Base-by-base conservation (phyloP, 257 asterid genomes). In the Solanum ahanhuiri region DNA sequence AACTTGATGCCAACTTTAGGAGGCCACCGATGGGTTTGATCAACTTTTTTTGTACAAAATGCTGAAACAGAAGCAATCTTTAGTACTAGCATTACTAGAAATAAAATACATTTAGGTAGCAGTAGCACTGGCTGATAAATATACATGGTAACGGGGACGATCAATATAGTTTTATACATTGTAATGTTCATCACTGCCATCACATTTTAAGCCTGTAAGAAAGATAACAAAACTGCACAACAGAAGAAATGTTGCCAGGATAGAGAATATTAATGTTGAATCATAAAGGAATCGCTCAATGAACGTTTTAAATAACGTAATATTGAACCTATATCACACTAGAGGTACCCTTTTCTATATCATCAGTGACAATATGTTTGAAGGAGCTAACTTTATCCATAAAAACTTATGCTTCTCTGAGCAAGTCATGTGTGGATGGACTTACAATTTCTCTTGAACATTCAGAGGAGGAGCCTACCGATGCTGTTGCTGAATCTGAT, bases 401-500 rank as follows among this genome's bases (percentile, higher is more conserved):
- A 34, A 20, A 33, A 72, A 20, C 17, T 71, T 71, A 34, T 71
- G 23, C 81, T 33, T 79, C 25, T 28, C 17, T 23, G 23, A 31
- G 84, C 3, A 9, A 28, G 28, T 81, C 67, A 81, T 81, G 28
- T 81, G 84, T 81, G 11, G 23, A 81, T 28, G 84, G 84, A 31
- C 84, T 81, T 15, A 48, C 9, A 43, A 8, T 77, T 6, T 43
- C 25, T 77, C 83, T 43, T 23, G 83, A 77, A 77, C 83, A 43
- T 43, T 43, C 83, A 25, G 83, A 77, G 39, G 83, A 77, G 23
- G 64, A 77, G 37, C 64, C 39, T 14, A 43, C 43, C 12, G 67
- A 81, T 9, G 67, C 87, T 69, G 93, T 92, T 3, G 92, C 87
- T 4, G 90, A 89, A 75, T 89, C 92, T 4, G 93, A 89, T 86